A percentile compares a stretch with the other conserved stretches of the same genome.
Conservation (phyloP, 768 basidiomycete genomes). For the Dioszegia hungarica region DNA sequence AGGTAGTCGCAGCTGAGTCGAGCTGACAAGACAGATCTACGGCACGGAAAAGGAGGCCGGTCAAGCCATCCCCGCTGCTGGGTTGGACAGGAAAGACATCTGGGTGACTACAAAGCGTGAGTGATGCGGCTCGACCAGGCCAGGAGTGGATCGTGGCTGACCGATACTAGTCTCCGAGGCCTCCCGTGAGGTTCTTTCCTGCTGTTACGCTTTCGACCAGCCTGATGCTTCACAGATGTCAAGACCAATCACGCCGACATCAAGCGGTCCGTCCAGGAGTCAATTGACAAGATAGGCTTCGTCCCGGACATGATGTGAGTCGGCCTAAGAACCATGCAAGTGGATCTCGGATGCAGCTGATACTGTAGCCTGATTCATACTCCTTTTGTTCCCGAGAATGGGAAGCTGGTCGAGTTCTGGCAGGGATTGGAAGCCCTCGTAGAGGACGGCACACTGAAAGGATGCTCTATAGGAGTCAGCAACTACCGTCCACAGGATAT, state of each 20-base stretch:
- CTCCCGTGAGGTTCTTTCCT: not conserved
- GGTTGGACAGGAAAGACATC: conserved; percentile 16
- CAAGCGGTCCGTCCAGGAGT: conserved; percentile 23
- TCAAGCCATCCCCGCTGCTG: conserved; percentile 23
- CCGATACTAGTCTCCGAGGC: conserved; percentile 1
- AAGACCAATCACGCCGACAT: conserved; percentile 23
- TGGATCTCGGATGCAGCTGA: no score
- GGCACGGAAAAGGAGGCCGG: conserved; percentile 36
- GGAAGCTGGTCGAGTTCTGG: conserved; percentile 36
- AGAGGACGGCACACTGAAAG: conserved; percentile 23
- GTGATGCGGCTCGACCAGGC: conserved; percentile 4
- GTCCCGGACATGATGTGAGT: conserved; percentile 33
- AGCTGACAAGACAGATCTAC: conserved; percentile 15
- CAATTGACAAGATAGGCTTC: conserved; percentile 27
- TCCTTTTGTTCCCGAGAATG: conserved; percentile 39
- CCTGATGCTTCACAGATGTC: no score
- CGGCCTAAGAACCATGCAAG: no score
- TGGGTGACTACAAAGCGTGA: conserved; percentile 45
- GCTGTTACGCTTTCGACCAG: not conserved
- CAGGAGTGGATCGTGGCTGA: not conserved
- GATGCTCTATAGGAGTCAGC: conserved; percentile 33
- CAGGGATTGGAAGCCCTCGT: conserved; percentile 18
- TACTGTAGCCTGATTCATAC: conserved; percentile 37
- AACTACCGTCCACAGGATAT: conserved; percentile 47
- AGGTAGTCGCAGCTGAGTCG: not conserved